Conservation (phyloP, 192 early-diverging fungal species). For the Backusella mclennaniae region DNA sequence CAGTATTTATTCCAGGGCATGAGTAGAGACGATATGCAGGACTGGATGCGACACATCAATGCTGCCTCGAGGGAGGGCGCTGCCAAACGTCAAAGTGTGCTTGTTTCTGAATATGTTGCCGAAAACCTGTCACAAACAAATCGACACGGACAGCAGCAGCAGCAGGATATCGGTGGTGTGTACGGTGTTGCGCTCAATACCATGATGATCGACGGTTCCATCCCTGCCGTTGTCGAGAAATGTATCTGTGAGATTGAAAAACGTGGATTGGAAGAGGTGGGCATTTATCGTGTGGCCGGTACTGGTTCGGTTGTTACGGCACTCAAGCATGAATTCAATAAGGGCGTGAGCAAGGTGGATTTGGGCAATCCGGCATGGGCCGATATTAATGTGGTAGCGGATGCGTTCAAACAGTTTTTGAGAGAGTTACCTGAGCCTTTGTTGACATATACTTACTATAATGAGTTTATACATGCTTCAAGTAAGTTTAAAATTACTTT, state of each 20-base stretch:
- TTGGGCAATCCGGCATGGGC: slow-evolving; percentile 56
- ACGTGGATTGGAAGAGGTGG: slow-evolving; percentile 70
- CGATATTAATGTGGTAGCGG: slow-evolving; percentile 83
- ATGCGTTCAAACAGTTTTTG: slow-evolving; percentile 91
- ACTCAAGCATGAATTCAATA: slow-evolving; percentile 61
- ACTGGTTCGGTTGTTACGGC: slow-evolving; percentile 58
- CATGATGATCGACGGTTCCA: slow-evolving; percentile 53
- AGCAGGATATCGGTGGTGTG: not conserved
- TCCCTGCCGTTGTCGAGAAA: slow-evolving; percentile 61
- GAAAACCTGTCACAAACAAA: not conserved
- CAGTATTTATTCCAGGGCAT: slow-evolving; percentile 71
- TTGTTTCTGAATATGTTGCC: slow-evolving; percentile 49
- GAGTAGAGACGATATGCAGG: slow-evolving; percentile 65
- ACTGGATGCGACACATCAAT: slow-evolving; percentile 66
- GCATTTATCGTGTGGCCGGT: slow-evolving; percentile 72
- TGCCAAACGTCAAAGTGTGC: slow-evolving; percentile 62
- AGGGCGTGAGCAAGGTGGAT: slow-evolving; percentile 45
- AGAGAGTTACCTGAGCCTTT: slow-evolving; percentile 92
- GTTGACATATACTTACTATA: slow-evolving; percentile 80
- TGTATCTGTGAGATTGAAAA: slow-evolving; percentile 71
- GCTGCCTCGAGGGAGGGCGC: slow-evolving; percentile 66
- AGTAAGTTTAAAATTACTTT: slow-evolving; percentile 28
- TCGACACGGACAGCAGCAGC: not conserved
- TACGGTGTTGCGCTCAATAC: slow-evolving; percentile 62
- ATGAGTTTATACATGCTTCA: slow-evolving; percentile 75